A percentile compares a stretch with the other conserved stretches of the same genome.
phyloP scores from a whole-genome alignment of 257 asterid genomes.

The Scutellaria galericulata region DNA sequence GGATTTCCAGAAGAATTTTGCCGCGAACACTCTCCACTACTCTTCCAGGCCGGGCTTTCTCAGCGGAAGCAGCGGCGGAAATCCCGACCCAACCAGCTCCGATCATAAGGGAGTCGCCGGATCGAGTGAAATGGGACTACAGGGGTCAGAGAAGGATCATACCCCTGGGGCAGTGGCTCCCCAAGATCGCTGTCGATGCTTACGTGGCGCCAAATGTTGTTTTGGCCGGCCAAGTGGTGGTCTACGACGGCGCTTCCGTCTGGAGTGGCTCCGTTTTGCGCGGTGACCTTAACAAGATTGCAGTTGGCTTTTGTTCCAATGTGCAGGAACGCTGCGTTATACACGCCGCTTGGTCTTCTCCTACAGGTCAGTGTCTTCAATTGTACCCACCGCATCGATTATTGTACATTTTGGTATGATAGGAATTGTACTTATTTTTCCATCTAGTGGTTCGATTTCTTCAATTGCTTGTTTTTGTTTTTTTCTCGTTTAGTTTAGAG shows the following conservation, averaged over 20 bases:
- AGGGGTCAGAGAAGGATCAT: constrained; percentile 81
- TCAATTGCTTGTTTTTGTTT: no score
- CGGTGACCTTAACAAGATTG: constrained; percentile 87
- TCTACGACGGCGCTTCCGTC: constrained; percentile 84
- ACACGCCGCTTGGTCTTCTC: constrained; percentile 95
- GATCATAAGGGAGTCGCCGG: constrained; percentile 57
- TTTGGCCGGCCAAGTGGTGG: constrained; percentile 91
- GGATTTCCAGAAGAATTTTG: constrained; percentile 62
- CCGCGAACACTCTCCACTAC: constrained; percentile 49
- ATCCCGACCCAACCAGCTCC: constrained; percentile 37
- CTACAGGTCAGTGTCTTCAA: constrained; percentile 53
- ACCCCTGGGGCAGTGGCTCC: constrained; percentile 91
- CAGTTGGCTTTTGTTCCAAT: constrained; percentile 81
- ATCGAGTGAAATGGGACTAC: constrained; percentile 91
- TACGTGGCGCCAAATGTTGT: constrained; percentile 95
- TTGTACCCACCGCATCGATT: background rate
- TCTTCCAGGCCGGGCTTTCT: constrained; percentile 47
- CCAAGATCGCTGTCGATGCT: constrained; percentile 89
- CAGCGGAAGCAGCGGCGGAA: constrained; percentile 50
- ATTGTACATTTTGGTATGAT: background rate
- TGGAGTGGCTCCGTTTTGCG: constrained; percentile 86
- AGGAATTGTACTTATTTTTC: background rate
- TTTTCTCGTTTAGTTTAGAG: no score
- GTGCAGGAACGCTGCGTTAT: constrained; percentile 86
- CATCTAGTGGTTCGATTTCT: no score